Percentiles rank a stretch among this genome's conserved stretches.
Evolutionary conservation across 2,329 filamentous ascomycete genomes (phyloP).

Genomic region (Claviceps sp.): DNA sequence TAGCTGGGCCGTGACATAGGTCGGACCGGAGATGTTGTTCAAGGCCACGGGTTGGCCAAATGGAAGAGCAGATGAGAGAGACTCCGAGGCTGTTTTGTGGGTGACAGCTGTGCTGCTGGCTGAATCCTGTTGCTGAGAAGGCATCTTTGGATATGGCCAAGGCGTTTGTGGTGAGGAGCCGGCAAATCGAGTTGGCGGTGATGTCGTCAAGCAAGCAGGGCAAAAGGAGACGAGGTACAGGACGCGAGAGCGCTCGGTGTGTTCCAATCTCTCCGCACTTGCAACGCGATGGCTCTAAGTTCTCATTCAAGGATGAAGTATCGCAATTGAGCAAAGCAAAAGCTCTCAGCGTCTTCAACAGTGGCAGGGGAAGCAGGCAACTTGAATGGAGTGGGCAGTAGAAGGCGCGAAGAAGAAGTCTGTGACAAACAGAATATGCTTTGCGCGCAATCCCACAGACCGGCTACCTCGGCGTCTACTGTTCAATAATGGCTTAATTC

Average conservation of each 20-base stretch:
- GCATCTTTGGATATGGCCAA: conserved; percentile 12
- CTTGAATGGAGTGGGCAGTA: not conserved
- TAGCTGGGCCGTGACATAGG: conserved; percentile 84
- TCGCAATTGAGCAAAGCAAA: not conserved
- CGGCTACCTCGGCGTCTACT: not conserved
- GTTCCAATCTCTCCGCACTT: not conserved
- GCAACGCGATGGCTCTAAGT: not conserved
- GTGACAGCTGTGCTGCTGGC: conserved; percentile 18
- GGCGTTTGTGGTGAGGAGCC: too few species aligned
- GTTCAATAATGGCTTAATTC: not conserved
- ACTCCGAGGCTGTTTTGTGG: conserved; percentile 20
- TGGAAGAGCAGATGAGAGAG: conserved; percentile 38
- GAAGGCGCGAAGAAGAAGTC: not conserved
- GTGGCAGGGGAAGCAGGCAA: not conserved
- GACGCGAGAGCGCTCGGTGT: not conserved
- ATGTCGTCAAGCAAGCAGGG: not conserved
- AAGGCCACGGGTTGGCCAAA: conserved; percentile 43
- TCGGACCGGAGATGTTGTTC: conserved; percentile 63
- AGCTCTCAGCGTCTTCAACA: not conserved
- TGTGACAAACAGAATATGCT: not conserved
- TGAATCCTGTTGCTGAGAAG: conserved; percentile 25
- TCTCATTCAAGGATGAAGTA: not conserved
- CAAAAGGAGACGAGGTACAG: not conserved
- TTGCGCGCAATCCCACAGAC: not conserved
- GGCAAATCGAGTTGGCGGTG: not conserved